phyloP scores from a whole-genome alignment of 176 grass and related monocot species.

The Oryza nivara region DNA sequence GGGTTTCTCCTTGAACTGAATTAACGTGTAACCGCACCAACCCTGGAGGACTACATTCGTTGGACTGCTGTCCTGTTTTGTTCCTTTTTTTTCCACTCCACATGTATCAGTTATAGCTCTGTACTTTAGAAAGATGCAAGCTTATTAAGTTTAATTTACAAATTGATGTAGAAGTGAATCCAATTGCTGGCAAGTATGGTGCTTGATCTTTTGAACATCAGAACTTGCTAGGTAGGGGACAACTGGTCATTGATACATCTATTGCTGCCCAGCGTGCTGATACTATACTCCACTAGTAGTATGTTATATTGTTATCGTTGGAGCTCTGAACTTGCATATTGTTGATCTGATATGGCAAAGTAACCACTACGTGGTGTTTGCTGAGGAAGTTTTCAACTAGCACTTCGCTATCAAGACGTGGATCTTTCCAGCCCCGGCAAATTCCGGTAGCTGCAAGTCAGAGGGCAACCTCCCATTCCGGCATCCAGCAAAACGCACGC shows the following conservation, averaged over 20 bases:
- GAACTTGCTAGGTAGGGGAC: background rate
- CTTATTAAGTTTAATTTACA: background rate
- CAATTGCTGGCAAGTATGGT: background rate
- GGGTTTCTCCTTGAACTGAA: background rate
- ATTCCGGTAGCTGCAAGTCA: background rate
- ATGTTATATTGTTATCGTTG: background rate
- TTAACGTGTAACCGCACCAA: background rate
- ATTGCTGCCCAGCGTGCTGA: background rate
- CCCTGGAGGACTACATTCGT: background rate
- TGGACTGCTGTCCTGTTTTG: background rate
- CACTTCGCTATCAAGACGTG: constrained; percentile 11
- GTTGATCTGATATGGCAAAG: background rate
- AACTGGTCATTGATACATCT: background rate
- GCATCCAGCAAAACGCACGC: background rate
- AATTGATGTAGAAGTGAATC: background rate
- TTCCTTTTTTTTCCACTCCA: background rate
- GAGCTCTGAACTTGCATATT: background rate
- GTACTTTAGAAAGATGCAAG: background rate
- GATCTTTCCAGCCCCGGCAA: background rate
- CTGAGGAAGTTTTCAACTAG: constrained; percentile 32
- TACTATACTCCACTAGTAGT: background rate
- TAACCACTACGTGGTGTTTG: background rate
- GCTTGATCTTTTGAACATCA: background rate
- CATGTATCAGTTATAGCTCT: background rate
- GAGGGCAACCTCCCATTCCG: background rate